Base-by-base conservation (phyloP, 257 asterid species). In the Solanum sitiens region DNA sequence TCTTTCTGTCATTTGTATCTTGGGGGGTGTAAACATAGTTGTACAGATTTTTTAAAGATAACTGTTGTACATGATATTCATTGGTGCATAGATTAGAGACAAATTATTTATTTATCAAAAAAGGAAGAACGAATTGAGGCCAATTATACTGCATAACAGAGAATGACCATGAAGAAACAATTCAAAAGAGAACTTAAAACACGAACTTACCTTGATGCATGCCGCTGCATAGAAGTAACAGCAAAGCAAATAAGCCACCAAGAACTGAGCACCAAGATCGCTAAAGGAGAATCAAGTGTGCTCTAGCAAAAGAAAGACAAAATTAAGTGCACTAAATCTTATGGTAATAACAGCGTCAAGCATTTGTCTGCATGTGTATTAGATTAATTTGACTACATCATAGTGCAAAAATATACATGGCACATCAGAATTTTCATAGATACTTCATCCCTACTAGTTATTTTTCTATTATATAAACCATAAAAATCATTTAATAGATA, bases 231-330 rank as follows among this genome's bases (percentile, higher is more conserved):
- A 70, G 91, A 93, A 75, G 91, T 88, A 87, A 93, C 77, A 77
- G 87, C 87, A 86, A 86, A 87, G 91, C 89, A 90, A 72, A 89
- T 65, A 79, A 90, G 91, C 86, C 87, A 47, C 85, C 94, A 89
- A 85, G 87, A 91, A 86, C 89, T 86, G 33, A 96, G 94, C 90
- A 93, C 85, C 82, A 85, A 90, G 87, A 91, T n/a, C 9, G 95
- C 98, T 93, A 95, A 87, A 82, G 89, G 94, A 85, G 89, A 89
- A 91, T 96, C 99, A 73, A 92, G 92, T 2, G 99, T 92, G 90
- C 98, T 95, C 99, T 96, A 94, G 86, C 56, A 93, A 86, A 35
- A 87, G 73, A 86, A 89, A 59, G 85, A 90, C 70, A 85, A 77
- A 86, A 83, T 45, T 88, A 83, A 87, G 86, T 21, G 42, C 8